Conservation (phyloP, 2,329 filamentous ascomycete species). For the Cladosporium sp. region DNA sequence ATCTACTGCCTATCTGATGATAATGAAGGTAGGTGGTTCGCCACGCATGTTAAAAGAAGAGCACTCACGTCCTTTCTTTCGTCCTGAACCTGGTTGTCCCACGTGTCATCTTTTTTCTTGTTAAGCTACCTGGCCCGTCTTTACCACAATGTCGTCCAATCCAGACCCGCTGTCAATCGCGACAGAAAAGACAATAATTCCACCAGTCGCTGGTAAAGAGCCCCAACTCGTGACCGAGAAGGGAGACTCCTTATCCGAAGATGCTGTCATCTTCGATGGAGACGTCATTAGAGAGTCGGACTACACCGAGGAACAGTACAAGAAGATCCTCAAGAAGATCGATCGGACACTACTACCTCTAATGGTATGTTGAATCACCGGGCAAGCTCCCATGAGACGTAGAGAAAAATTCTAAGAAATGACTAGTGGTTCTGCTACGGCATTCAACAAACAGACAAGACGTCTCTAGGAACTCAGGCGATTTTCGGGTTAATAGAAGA, state of each 20-base stretch:
- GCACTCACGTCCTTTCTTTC: neutral
- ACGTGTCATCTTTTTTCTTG: neutral
- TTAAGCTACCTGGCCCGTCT: neutral
- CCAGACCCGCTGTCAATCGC: conserved; percentile 9
- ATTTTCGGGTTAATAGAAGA: conserved; percentile 49
- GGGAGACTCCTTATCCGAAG: conserved; percentile 2
- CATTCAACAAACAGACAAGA: conserved; percentile 48
- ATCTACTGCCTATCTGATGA: conserved; percentile 6
- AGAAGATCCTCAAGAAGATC: conserved; percentile 33
- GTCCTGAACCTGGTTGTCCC: neutral
- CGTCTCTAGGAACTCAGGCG: conserved; percentile 35
- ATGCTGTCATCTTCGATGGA: conserved; percentile 13
- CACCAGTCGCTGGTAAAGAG: conserved; percentile 8
- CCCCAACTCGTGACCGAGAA: conserved; percentile 2
- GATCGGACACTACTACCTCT: conserved; percentile 44
- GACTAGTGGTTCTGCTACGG: conserved; percentile 42
- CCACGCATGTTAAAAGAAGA: neutral
- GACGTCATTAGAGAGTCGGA: conserved; percentile 19
- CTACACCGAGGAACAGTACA: conserved; percentile 27
- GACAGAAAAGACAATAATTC: conserved; percentile 5
- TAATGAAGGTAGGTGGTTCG: neutral
- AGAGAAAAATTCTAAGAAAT: neutral
- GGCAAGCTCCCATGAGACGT: neutral
- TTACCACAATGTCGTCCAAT: conserved; percentile 1
- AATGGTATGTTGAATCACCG: conserved; percentile 31